Base-by-base conservation (phyloP, 768 basidiomycete species). In the Pisolithus microcarpus region DNA sequence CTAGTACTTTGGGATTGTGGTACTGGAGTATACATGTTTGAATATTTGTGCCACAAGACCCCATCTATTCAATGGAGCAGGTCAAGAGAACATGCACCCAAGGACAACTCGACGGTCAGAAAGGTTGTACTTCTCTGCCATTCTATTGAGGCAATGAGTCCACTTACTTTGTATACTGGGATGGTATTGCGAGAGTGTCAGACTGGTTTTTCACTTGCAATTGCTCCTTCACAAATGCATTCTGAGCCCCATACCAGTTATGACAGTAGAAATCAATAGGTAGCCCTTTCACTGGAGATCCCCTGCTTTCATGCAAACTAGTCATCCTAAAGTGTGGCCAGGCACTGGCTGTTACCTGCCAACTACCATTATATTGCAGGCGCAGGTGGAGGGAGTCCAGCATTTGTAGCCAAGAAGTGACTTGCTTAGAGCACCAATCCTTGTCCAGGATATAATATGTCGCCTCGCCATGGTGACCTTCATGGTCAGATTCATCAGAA, bases 401-500 rank as follows among this genome's bases (percentile, higher is more conserved):
- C 38, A 39, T 39, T 10, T 15, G 9, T 39, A 39, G 16, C 38
- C 38, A 39, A 13, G 19, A 5, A 39, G 38, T 39, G 38, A 39
- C 19, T 40, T 23, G 21, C 11, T 13, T 18, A 23, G 39, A 40
- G n/a, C n/a, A 11, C 39, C 39, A 40, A 15, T 40, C 21, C 21
- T 40, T 40, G n/a, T 40, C 21, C 18, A 40, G 39, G 21, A 40
- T 40, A 16, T 40, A 13, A 16, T 40, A 40, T 9, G 39, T 40
- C 7, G 39, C 39, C 21, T 40, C 21, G 39, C 21, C 39, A 7
- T 2, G 8, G 21, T 40, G 39, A 49, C 18, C 48, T 38, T 49
- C 9, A 2, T 49, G 48, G 26, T 49, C 48, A 39, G 37, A 38
- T 37, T 49, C 38, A 7, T 49, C 48, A 49, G 48, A 49, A 24